Percentiles rank a stretch among this genome's conserved stretches.
phyloP scores from a whole-genome alignment of 805 yeast genomes.

The Candida manassasensis region DNA sequence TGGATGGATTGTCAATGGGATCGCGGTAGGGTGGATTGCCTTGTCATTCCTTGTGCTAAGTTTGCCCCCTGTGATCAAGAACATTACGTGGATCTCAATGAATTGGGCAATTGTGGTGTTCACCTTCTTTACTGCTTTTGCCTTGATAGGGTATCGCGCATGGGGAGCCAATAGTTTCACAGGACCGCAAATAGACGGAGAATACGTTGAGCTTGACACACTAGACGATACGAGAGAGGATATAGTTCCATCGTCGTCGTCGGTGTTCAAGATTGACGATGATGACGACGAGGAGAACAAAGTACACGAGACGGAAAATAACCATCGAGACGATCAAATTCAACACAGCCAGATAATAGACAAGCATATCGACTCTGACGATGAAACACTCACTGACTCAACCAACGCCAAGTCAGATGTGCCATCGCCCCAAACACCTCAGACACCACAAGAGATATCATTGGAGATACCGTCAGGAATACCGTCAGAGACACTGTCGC shows the following conservation, averaged over 20 bases:
- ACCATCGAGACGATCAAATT: no score
- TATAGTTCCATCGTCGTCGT: background rate
- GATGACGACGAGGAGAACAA: background rate
- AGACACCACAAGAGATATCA: no score
- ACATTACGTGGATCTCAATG: conserved; percentile 40
- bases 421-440: no score
- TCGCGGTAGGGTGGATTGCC: conserved; percentile 57
- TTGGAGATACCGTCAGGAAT: no score
- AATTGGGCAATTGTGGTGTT: conserved; percentile 68
- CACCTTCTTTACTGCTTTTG: conserved; percentile 40
- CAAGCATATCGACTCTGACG: no score
- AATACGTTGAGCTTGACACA: conserved; percentile 35
- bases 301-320: no score
- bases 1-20: conserved; percentile 59
- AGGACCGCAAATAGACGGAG: conserved; percentile 55
- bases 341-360: no score
- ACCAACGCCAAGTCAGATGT: no score
- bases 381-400: no score
- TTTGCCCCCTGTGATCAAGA: conserved; percentile 58
- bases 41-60: conserved; percentile 60
- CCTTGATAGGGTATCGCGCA: conserved; percentile 45
- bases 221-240: conserved; percentile 11
- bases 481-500: no score
- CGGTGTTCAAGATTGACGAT: background rate
- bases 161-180: conserved; percentile 64